phyloP scores from a whole-genome alignment of 1,284 basidiomycete species.

The Fomitopsis palustris region DNA sequence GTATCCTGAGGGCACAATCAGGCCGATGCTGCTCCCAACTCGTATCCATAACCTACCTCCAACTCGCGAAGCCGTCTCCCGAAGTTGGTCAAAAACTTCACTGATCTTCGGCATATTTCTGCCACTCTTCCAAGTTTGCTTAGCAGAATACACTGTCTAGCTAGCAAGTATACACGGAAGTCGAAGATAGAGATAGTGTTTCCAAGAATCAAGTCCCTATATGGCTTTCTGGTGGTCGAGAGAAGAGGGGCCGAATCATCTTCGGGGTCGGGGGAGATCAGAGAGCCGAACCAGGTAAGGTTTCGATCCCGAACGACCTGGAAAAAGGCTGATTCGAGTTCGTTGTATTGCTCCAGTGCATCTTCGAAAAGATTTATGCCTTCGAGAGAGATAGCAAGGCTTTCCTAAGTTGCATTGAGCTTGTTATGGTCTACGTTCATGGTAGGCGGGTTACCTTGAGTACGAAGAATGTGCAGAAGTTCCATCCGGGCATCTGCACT shows the following conservation, averaged over 20 bases:
- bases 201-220: conserved; percentile 85
- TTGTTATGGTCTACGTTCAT: background rate
- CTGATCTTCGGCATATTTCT: conserved; percentile 67
- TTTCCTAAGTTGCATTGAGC: conserved; percentile 62
- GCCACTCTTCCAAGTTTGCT: conserved; percentile 67
- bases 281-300: conserved; percentile 84
- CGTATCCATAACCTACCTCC: conserved; percentile 49
- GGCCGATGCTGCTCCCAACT: background rate
- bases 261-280: conserved; percentile 65
- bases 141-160: conserved; percentile 79
- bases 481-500: conserved; percentile 90
- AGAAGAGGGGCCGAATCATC: conserved; percentile 85
- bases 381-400: conserved; percentile 88
- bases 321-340: conserved; percentile 86
- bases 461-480: conserved; percentile 95
- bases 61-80: conserved; percentile 73
- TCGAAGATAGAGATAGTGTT: conserved; percentile 95
- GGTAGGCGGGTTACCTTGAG: conserved; percentile 61
- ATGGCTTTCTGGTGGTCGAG: conserved; percentile 80
- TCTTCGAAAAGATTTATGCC: conserved; percentile 89
- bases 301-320: conserved; percentile 79
- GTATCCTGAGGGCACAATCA: conserved; percentile 41
- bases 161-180: conserved; percentile 88
- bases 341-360: conserved; percentile 85
- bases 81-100: conserved; percentile 78